phyloP scores from a whole-genome alignment of 83 land plant genomes.

The Diphasiastrum complanatum region DNA sequence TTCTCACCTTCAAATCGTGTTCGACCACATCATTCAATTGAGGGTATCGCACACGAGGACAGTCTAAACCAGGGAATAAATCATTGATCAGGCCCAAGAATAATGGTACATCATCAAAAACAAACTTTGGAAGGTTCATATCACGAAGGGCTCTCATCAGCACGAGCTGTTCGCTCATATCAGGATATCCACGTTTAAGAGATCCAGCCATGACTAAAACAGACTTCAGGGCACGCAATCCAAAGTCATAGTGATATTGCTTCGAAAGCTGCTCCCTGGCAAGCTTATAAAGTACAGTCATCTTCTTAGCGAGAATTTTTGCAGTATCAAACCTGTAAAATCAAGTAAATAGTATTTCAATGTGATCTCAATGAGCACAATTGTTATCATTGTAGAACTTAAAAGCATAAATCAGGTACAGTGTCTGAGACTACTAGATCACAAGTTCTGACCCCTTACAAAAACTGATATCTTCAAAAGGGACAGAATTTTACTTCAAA shows the following conservation, averaged over 20 bases:
- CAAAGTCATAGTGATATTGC: conserved; percentile 43
- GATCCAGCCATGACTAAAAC: conserved; percentile 43
- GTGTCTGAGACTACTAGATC: background rate
- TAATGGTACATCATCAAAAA: conserved; percentile 38
- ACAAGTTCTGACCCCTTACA: background rate
- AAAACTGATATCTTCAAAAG: no score
- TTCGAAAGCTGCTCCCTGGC: conserved; percentile 40
- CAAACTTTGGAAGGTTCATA: conserved; percentile 39
- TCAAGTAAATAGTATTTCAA: background rate
- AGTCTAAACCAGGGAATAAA: conserved; percentile 39
- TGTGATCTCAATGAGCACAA: background rate
- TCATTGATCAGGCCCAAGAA: conserved; percentile 38
- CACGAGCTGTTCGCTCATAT: conserved; percentile 40
- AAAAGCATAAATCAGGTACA: background rate
- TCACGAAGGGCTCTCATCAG: conserved; percentile 42
- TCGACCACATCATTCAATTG: conserved; percentile 33
- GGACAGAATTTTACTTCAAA: no score
- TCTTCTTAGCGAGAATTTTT: conserved; percentile 35
- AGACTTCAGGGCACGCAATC: conserved; percentile 34
- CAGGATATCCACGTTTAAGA: conserved; percentile 33
- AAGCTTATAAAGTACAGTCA: conserved; percentile 38
- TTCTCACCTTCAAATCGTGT: conserved; percentile 25
- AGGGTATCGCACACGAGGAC: conserved; percentile 39
- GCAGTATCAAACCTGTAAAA: conserved; percentile 38
- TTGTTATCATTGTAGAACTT: background rate